Evolutionary conservation across 140 eudicot species (phyloP).

Genomic region (Oenanthe javanica): DNA sequence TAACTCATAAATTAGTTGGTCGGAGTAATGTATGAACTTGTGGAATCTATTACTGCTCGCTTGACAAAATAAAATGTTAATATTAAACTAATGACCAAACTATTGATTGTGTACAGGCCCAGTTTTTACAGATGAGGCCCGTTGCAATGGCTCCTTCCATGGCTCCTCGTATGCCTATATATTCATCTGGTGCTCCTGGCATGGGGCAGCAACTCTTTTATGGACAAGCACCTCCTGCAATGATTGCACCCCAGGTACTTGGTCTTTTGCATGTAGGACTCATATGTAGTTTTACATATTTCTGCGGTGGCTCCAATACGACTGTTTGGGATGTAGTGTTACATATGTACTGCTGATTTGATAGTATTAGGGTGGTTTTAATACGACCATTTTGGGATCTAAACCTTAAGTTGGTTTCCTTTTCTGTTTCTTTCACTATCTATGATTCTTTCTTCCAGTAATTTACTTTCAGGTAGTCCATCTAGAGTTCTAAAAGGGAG

Average conservation of each 20-base stretch:
- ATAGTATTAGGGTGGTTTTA: background rate
- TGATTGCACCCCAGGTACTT: slow-evolving; percentile 70
- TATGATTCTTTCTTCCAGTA: background rate
- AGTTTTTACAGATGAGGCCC: slow-evolving; percentile 86
- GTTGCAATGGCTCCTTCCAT: slow-evolving; percentile 74
- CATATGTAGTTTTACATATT: no score
- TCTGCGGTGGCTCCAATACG: background rate
- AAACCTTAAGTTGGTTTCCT: background rate
- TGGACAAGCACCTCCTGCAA: slow-evolving; percentile 78
- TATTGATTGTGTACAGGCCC: slow-evolving; percentile 41
- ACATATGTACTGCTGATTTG: no score
- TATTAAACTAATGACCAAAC: background rate
- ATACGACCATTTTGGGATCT: background rate
- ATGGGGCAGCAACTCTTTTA: slow-evolving; percentile 83
- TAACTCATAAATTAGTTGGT: background rate
- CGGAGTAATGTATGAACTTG: background rate
- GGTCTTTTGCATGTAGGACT: background rate
- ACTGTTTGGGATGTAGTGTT: background rate
- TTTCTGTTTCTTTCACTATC: no score
- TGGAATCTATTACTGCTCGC: background rate
- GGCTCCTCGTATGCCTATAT: slow-evolving; percentile 85
- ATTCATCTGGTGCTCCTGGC: slow-evolving; percentile 79
- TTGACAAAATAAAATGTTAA: background rate
- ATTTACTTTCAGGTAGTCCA: background rate
- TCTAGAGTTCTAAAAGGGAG: background rate